phyloP scores from a whole-genome alignment of 371 early-diverging fungal species.

The Massospora cicadina region DNA sequence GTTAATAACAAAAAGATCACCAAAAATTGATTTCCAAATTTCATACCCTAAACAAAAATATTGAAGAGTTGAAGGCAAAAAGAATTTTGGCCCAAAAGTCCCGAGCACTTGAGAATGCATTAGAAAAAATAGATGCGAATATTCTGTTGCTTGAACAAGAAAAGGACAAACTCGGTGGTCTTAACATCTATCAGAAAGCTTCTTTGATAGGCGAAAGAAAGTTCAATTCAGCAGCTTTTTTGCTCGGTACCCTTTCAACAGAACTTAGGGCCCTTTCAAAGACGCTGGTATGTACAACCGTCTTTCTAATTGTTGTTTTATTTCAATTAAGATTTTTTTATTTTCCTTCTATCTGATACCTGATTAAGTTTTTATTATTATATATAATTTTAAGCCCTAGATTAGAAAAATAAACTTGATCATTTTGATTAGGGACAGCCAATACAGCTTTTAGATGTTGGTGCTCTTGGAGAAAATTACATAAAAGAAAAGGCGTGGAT shows the following conservation, averaged over 20 bases:
- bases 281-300: not conserved
- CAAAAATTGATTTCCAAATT: constrained; percentile 8
- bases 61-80: not conserved
- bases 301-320: not conserved
- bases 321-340: not conserved
- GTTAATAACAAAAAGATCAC: not conserved
- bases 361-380: not conserved
- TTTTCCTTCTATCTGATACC: not conserved
- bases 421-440: not conserved
- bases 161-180: not conserved
- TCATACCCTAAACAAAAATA: constrained; percentile 2
- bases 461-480: constrained; percentile 7
- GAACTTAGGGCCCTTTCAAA: not conserved
- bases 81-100: not conserved
- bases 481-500: not conserved
- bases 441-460: constrained; percentile 1
- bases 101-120: not conserved
- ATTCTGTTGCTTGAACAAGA: not conserved
- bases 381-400: no score
- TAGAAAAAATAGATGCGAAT: not conserved
- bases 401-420: no score
- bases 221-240: not conserved
- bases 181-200: constrained; percentile 3
- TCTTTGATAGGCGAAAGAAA: constrained; percentile 1
- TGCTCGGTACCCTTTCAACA: not conserved